Evolutionary conservation across 2,329 filamentous ascomycete species (phyloP).

Genomic region (Macrophomina pseudophaseolina): DNA sequence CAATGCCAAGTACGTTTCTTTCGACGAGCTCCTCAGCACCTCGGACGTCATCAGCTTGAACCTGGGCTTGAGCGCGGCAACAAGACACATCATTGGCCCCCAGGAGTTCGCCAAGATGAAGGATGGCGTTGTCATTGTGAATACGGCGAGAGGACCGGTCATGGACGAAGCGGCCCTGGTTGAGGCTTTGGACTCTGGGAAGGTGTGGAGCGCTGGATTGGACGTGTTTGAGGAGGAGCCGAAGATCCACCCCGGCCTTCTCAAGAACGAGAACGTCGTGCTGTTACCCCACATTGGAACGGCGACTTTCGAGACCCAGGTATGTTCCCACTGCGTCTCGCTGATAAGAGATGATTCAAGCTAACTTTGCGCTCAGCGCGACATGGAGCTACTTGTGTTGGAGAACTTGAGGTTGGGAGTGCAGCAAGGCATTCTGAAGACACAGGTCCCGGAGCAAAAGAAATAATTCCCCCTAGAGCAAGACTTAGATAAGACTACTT

Average conservation of each 20-base stretch:
- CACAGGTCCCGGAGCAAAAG: slow-evolving; percentile 66
- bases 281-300: slow-evolving; percentile 66
- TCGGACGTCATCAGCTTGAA: slow-evolving; percentile 63
- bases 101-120: slow-evolving; percentile 60
- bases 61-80: slow-evolving; percentile 56
- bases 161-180: slow-evolving; percentile 63
- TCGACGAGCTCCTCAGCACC: slow-evolving; percentile 59
- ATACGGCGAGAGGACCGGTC: slow-evolving; percentile 62
- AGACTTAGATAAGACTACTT: background rate
- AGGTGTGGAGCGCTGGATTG: slow-evolving; percentile 60
- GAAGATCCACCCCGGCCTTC: slow-evolving; percentile 56
- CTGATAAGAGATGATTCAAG: background rate
- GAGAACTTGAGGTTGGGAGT: slow-evolving; percentile 63
- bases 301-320: slow-evolving; percentile 64
- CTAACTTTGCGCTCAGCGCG: slow-evolving; percentile 40
- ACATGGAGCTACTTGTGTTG: slow-evolving; percentile 66
- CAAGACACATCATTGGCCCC: slow-evolving; percentile 59
- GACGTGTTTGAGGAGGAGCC: slow-evolving; percentile 66
- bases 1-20: slow-evolving; percentile 59
- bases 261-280: slow-evolving; percentile 58
- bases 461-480: slow-evolving; percentile 27
- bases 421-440: slow-evolving; percentile 62
- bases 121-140: slow-evolving; percentile 61
- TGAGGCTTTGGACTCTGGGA: slow-evolving; percentile 58
- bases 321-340: slow-evolving; percentile 28